These are phyloP conservation scores for Coemansia sp. DNA, from an alignment of 192 early-diverging fungal species.

Conservation along the genomic window DNA sequence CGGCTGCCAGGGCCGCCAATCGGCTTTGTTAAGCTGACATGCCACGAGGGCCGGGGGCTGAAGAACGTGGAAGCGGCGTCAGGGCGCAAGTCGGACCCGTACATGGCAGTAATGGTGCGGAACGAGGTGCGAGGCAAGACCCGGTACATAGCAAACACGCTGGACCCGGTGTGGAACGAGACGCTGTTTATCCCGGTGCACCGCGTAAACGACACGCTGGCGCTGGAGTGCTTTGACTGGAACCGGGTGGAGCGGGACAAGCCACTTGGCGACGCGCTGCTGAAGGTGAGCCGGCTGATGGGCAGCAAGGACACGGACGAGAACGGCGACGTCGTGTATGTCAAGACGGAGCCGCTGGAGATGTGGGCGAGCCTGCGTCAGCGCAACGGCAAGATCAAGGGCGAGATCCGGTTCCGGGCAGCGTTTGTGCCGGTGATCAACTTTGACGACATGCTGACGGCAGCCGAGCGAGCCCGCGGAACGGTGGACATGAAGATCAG, in stretches of 20 bases:
- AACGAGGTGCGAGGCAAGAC: constrained; percentile 69
- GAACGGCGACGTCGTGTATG: constrained; percentile 36
- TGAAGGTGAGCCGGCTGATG: constrained; percentile 60
- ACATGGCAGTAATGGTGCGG: constrained; percentile 69
- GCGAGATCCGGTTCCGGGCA: constrained; percentile 59
- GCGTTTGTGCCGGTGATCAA: constrained; percentile 59
- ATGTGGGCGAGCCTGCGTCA: constrained; percentile 61
- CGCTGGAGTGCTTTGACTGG: constrained; percentile 82
- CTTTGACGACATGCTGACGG: constrained; percentile 53
- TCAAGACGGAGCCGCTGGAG: constrained; percentile 41
- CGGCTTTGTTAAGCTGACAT: constrained; percentile 75
- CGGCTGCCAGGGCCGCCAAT: constrained; percentile 60
- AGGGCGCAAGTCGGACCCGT: constrained; percentile 88
- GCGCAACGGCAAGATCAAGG: constrained; percentile 59
- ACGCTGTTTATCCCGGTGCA: constrained; percentile 81
- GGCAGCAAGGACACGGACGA: constrained; percentile 38
- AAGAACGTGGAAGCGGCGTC: constrained; percentile 82
- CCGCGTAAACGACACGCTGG: constrained; percentile 68
- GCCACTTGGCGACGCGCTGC: constrained; percentile 68
- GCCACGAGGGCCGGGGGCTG: constrained; percentile 70
- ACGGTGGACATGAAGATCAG: constrained; percentile 38
- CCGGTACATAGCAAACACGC: constrained; percentile 73
- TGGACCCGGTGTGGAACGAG: constrained; percentile 93
- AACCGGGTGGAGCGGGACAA: constrained; percentile 85
- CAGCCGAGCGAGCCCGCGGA: constrained; percentile 34